These are phyloP conservation scores for Coccinonectria pachysandricola DNA, from an alignment of 2,329 filamentous ascomycete genomes.

Conservation along the genomic window DNA sequence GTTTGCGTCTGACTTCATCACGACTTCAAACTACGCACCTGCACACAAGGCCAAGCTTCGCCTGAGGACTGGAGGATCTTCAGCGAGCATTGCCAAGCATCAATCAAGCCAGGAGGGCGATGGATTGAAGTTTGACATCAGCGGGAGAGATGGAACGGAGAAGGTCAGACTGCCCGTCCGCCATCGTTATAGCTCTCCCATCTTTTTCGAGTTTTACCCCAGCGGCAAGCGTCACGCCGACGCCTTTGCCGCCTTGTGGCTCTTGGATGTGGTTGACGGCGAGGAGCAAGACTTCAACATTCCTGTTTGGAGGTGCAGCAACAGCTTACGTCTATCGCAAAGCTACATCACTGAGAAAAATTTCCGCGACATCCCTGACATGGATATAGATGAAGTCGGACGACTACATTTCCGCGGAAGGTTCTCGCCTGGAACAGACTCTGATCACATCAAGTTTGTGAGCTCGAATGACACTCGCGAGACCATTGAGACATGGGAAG, in stretches of 20 bases:
- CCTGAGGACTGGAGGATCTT: constrained; percentile 75
- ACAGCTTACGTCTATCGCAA: constrained; percentile 66
- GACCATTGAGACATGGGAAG: constrained; percentile 91
- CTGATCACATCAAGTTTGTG: constrained; percentile 74
- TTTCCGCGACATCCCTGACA: constrained; percentile 55
- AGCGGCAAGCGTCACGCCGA: constrained; percentile 59
- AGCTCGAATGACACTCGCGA: constrained; percentile 82
- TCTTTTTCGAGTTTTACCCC: constrained; percentile 78
- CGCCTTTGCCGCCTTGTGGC: constrained; percentile 74
- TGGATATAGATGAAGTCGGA: constrained; percentile 71
- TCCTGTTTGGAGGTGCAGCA: constrained; percentile 82
- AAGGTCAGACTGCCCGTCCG: constrained; percentile 74
- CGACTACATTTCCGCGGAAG: constrained; percentile 68
- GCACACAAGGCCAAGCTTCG: constrained; percentile 63
- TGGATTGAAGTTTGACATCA: constrained; percentile 38
- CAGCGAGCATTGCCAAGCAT: constrained; percentile 55
- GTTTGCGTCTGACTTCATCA: constrained; percentile 63
- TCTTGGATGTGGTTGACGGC: constrained; percentile 74
- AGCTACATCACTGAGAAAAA: constrained; percentile 86
- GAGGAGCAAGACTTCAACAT: constrained; percentile 69
- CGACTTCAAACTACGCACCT: constrained; percentile 51
- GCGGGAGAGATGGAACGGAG: constrained; percentile 26
- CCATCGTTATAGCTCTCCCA: constrained; percentile 77
- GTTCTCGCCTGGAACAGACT: constrained; percentile 86
- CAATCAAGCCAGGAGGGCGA: constrained; percentile 52